These are phyloP conservation scores for Flueggea neowawraea DNA, from an alignment of 441 rosid species.

Conservation along the genomic window DNA sequence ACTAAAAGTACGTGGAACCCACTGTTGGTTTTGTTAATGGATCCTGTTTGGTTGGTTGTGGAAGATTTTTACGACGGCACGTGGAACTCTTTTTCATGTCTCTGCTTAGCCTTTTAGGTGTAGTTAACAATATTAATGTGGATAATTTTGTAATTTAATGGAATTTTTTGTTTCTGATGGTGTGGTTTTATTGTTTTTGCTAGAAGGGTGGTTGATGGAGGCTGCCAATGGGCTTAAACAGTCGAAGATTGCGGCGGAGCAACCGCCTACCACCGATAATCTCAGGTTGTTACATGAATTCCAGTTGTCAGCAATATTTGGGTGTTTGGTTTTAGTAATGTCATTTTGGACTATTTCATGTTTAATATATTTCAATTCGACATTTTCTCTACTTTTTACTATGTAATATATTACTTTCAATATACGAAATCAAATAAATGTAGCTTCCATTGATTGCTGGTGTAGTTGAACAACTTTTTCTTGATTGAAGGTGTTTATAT, in stretches of 20 bases:
- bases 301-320: no score
- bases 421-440: no score
- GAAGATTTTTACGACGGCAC: conserved; percentile 22
- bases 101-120: not conserved
- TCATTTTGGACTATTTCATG: no score
- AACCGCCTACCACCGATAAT: conserved; percentile 23
- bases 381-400: no score
- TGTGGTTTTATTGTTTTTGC: not conserved
- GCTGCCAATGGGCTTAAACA: conserved; percentile 32
- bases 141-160: not conserved
- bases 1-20: not conserved
- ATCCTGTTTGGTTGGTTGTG: conserved; percentile 18
- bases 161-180: conserved; percentile 1
- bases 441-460: no score
- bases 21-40: conserved; percentile 6
- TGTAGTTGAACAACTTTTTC: no score
- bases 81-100: conserved; percentile 16
- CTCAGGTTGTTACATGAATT: conserved; percentile 24
- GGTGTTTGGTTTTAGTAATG: no score
- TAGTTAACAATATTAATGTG: not conserved
- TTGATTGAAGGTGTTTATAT: no score
- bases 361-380: no score
- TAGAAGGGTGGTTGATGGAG: conserved; percentile 47
- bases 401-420: no score
- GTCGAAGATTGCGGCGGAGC: conserved; percentile 23